A percentile compares a stretch with the other conserved stretches of the same genome.
Conservation (phyloP, 257 asterid species). For the Perilla frutescens region DNA sequence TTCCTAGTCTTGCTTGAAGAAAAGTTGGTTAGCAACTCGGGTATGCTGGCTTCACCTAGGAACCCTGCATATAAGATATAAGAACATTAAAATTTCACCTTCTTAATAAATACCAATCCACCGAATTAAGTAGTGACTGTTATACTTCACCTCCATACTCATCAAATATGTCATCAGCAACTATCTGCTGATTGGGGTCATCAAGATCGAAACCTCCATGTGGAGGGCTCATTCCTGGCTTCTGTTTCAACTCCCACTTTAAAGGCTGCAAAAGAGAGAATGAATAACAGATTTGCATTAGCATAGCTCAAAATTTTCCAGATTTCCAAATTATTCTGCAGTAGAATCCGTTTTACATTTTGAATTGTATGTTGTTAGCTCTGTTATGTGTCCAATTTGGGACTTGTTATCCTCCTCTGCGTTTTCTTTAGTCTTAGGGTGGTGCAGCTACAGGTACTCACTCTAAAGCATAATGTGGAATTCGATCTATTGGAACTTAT, state of each 20-base stretch:
- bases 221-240: slow-evolving; percentile 95
- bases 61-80: slow-evolving; percentile 60
- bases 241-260: slow-evolving; percentile 96
- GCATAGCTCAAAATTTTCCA: background rate
- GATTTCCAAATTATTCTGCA: background rate
- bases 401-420: background rate
- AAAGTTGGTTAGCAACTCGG: slow-evolving; percentile 70
- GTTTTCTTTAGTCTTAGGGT: background rate
- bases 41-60: slow-evolving; percentile 67
- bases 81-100: background rate
- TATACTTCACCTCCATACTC: slow-evolving; percentile 85
- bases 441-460: background rate
- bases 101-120: background rate
- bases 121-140: background rate
- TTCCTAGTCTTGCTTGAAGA: slow-evolving; percentile 59
- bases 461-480: background rate
- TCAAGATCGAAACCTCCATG: slow-evolving; percentile 84
- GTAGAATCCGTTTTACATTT: background rate
- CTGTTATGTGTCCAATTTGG: background rate
- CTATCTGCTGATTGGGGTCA: slow-evolving; percentile 98
- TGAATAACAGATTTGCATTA: background rate
- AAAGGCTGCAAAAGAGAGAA: slow-evolving; percentile 49
- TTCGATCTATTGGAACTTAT: background rate
- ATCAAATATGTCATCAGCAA: slow-evolving; percentile 95
- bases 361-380: background rate